Base-by-base conservation (phyloP, 495 filamentous ascomycete genomes). In the Penicillium bialowiezense region DNA sequence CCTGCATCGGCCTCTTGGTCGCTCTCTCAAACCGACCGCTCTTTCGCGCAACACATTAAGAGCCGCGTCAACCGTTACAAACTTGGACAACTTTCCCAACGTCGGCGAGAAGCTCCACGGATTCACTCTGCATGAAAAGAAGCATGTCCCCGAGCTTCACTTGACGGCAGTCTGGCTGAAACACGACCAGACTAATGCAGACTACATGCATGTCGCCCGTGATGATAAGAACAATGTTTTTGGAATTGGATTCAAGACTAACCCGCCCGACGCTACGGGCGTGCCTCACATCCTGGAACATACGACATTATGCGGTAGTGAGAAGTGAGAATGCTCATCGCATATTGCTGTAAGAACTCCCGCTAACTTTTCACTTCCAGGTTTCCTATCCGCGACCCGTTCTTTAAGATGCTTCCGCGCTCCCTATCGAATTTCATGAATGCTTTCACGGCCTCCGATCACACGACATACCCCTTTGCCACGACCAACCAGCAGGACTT, bases 371-470 rank as follows among this genome's bases (percentile, higher is more conserved):
- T 0, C 15, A 8, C 47, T 53, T 20, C 8, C 62, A 95, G 90
- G 65, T 96, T 91, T 68, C 95, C 93, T 14, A 88, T 98, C 52
- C 87, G 93, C 44, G 93, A 98, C 68, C 93, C 93, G 0, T 98
- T 98, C 75, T 97, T 98, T 74, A 98, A 97, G 78, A 98, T 98
- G 93, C 81, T 98, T 21, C 95, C 92, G 12, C 85, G 93, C 40
- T 96, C 93, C 19, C 81, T 98, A 3, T 96, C 93, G 33, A 98
- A 97, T 65, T 97, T 96, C 63, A 98, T 98, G 93, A 98, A 98
- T 63, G 93, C 93, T 36, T 95, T 97, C 59, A 98, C 93, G 29
- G 88, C 90, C 26, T 85, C 89, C 17, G 93, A 98, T 62, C 90
- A 98, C 63, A 98, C 93, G n/a, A 91, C 86, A 34, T 98, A 98